Conservation (phyloP, 371 early-diverging fungal species). For the Basidiobolus meristosporus region DNA sequence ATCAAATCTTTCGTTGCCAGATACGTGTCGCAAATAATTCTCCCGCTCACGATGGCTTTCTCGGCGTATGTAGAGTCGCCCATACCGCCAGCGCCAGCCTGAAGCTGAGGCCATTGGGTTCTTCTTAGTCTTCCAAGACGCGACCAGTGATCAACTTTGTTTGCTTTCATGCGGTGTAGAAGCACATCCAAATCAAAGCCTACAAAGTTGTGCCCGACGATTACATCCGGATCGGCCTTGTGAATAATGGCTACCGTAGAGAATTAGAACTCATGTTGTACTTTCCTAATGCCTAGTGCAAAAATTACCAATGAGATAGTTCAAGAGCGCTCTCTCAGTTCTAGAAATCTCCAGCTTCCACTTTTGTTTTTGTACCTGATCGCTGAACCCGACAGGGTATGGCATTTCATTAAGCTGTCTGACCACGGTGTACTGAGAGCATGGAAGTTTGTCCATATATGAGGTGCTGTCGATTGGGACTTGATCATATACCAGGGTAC, state of each 20-base stretch:
- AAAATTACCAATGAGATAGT: conserved; percentile 32
- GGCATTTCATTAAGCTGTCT: conserved; percentile 37
- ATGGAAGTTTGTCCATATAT: conserved; percentile 15
- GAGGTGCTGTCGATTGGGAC: conserved; percentile 34
- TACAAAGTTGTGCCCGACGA: conserved; percentile 93
- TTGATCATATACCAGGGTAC: conserved; percentile 31
- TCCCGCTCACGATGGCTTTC: conserved; percentile 63
- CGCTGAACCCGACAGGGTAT: conserved; percentile 36
- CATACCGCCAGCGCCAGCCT: conserved; percentile 62
- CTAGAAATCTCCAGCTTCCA: conserved; percentile 21
- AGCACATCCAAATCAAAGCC: conserved; percentile 86
- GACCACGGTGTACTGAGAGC: conserved; percentile 38
- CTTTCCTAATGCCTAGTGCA: background rate
- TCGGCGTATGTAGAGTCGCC: conserved; percentile 61
- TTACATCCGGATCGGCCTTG: conserved; percentile 74
- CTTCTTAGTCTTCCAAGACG: conserved; percentile 68
- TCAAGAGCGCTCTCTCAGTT: conserved; percentile 42
- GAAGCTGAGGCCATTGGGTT: conserved; percentile 57
- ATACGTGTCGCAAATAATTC: conserved; percentile 90
- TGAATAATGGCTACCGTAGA: conserved; percentile 38
- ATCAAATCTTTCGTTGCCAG: conserved; percentile 75
- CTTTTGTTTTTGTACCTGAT: conserved; percentile 13
- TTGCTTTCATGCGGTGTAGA: conserved; percentile 76
- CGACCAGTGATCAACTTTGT: conserved; percentile 58
- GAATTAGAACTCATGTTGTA: conserved; percentile 1